Evolutionary conservation across 2,329 filamentous ascomycete species (phyloP).

Genomic region (Cladophialophora exuberans): DNA sequence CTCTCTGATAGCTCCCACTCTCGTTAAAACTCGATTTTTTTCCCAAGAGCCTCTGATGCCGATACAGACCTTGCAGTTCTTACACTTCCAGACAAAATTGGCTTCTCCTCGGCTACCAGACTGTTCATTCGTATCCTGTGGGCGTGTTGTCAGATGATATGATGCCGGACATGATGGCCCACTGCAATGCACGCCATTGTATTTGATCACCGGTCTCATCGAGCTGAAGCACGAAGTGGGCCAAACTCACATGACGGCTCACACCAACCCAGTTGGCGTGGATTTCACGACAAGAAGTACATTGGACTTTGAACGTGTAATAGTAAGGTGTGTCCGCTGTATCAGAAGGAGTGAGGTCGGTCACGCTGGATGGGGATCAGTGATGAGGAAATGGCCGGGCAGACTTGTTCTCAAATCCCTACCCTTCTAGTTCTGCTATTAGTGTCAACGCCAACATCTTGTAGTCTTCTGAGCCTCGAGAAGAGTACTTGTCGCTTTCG

Average conservation of each 20-base stretch:
- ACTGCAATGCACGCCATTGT: too few relatives aligned
- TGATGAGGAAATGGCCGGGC: background rate
- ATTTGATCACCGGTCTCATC: too few relatives aligned
- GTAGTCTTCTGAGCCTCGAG: background rate
- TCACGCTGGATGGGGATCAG: slow-evolving; percentile 66
- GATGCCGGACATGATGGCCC: background rate
- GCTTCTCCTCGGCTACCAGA: slow-evolving; percentile 93
- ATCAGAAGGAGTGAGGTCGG: slow-evolving; percentile 83
- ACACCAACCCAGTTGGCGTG: slow-evolving; percentile 86
- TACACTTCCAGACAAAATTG: slow-evolving; percentile 99
- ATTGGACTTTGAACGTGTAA: slow-evolving; percentile 98
- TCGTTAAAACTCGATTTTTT: background rate
- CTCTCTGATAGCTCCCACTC: slow-evolving; percentile 58
- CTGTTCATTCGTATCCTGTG: slow-evolving; percentile 83
- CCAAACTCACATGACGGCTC: slow-evolving; percentile 76
- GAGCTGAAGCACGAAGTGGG: too few relatives aligned
- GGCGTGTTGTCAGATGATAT: slow-evolving; percentile 3
- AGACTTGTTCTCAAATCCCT: background rate
- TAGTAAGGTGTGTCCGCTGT: slow-evolving; percentile 82
- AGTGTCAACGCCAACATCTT: slow-evolving; percentile 31
- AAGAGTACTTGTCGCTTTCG: background rate
- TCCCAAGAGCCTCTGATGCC: background rate
- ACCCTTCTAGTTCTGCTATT: slow-evolving; percentile 36
- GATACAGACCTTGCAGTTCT: slow-evolving; percentile 81
- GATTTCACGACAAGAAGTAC: slow-evolving; percentile 91